Evolutionary conservation across 1,284 basidiomycete genomes (phyloP).

Genomic region (Trametes polyzona): DNA sequence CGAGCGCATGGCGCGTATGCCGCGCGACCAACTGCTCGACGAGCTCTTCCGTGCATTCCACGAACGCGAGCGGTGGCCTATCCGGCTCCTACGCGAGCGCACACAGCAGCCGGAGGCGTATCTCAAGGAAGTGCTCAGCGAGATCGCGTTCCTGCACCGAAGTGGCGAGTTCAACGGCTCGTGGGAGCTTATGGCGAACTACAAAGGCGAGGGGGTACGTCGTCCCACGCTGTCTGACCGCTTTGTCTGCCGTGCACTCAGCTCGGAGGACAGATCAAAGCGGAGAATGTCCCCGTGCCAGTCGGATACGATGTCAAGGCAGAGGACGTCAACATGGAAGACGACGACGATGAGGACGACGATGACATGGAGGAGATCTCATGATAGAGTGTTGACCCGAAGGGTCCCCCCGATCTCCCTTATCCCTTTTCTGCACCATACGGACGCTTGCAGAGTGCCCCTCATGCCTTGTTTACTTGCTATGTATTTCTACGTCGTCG

Average conservation of each 20-base stretch:
- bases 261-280: conserved; percentile 50
- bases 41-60: conserved; percentile 83
- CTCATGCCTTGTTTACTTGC: neutral
- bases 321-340: conserved; percentile 44
- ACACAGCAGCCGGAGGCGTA: conserved; percentile 93
- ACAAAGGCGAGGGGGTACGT: conserved; percentile 62
- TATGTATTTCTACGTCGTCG: conserved; percentile 16
- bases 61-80: conserved; percentile 81
- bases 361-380: conserved; percentile 53
- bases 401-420: neutral
- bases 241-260: neutral
- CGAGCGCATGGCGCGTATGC: conserved; percentile 90
- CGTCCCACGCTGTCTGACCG: neutral
- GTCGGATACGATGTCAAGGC: conserved; percentile 26
- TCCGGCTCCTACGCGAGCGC: conserved; percentile 78
- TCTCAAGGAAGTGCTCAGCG: conserved; percentile 84
- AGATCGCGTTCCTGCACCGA: conserved; percentile 83
- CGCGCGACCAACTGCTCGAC: conserved; percentile 88
- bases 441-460: conserved; percentile 13
- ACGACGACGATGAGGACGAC: conserved; percentile 45
- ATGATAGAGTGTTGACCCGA: conserved; percentile 16
- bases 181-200: conserved; percentile 73
- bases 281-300: conserved; percentile 54
- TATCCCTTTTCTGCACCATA: neutral
- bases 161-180: conserved; percentile 76